Percentiles rank a stretch among this genome's conserved stretches.
These are phyloP conservation scores for Beauveria brongniartii DNA, from an alignment of 2,329 filamentous ascomycete species.

Conservation along the genomic window DNA sequence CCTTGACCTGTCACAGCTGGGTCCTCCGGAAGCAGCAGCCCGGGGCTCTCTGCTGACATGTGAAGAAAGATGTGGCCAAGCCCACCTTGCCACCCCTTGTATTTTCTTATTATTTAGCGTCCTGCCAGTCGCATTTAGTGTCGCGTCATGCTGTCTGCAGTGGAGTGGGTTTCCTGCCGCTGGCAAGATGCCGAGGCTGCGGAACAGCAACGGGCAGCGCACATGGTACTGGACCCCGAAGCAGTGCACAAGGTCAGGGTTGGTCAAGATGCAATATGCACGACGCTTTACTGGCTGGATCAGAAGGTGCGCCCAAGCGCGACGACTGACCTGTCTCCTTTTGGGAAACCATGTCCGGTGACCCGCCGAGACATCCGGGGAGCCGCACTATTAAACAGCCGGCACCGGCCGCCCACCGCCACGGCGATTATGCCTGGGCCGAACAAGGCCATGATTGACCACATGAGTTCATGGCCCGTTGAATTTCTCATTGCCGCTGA, in stretches of 20 bases:
- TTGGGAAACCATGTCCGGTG: constrained; percentile 4
- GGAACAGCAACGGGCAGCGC: not conserved
- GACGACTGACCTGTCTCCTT: not conserved
- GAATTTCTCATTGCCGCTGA: too few relatives aligned
- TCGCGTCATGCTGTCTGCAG: not conserved
- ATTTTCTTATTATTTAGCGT: too few relatives aligned
- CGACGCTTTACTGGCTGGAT: not conserved
- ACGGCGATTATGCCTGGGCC: not conserved
- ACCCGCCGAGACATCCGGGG: not conserved
- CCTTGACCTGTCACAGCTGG: not conserved
- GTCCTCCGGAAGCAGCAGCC: constrained; percentile 1
- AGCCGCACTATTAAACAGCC: not conserved
- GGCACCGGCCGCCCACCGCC: not conserved
- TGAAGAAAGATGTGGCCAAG: not conserved
- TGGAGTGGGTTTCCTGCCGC: not conserved
- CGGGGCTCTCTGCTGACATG: not conserved
- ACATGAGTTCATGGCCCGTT: not conserved
- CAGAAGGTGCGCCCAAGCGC: not conserved
- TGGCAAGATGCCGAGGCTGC: constrained; percentile 1
- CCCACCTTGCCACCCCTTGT: not conserved
- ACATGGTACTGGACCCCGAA: not conserved
- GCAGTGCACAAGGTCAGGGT: not conserved
- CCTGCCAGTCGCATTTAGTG: not conserved
- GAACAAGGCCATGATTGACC: not conserved
- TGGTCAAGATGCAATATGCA: not conserved